Conservation (phyloP, 106 monocot species). For the Dendrobium catenatum region DNA sequence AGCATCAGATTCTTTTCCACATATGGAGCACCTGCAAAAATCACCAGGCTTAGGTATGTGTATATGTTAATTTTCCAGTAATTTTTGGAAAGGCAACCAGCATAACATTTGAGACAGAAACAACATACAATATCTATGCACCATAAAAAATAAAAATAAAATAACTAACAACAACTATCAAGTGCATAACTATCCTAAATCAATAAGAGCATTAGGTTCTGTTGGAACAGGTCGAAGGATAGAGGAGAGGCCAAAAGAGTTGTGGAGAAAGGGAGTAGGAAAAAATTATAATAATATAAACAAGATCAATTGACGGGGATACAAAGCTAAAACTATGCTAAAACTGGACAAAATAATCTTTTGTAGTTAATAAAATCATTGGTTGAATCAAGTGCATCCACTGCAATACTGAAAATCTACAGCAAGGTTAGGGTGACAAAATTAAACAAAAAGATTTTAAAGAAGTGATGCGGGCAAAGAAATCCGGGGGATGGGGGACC, state of each 20-base stretch:
- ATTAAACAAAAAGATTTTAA: background rate
- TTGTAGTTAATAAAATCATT: background rate
- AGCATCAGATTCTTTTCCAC: constrained; percentile 92
- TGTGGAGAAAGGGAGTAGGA: background rate
- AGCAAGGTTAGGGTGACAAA: background rate
- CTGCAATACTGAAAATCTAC: background rate
- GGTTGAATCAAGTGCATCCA: background rate
- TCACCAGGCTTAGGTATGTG: background rate
- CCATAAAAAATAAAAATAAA: too few species aligned
- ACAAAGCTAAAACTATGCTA: background rate
- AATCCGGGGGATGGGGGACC: too few species aligned
- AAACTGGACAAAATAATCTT: background rate
- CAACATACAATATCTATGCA: background rate
- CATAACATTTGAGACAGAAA: background rate
- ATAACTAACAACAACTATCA: too few species aligned
- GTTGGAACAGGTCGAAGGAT: too few species aligned
- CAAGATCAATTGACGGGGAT: background rate
- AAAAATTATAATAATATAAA: background rate
- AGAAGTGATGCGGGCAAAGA: too few species aligned
- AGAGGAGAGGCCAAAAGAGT: background rate
- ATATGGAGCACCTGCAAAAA: constrained; percentile 76
- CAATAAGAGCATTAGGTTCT: too few species aligned
- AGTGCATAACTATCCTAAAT: too few species aligned
- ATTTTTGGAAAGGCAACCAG: background rate
- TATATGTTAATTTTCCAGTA: background rate